phyloP scores from a whole-genome alignment of 352 stramenopile species.

The Phytophthora ramorum region DNA sequence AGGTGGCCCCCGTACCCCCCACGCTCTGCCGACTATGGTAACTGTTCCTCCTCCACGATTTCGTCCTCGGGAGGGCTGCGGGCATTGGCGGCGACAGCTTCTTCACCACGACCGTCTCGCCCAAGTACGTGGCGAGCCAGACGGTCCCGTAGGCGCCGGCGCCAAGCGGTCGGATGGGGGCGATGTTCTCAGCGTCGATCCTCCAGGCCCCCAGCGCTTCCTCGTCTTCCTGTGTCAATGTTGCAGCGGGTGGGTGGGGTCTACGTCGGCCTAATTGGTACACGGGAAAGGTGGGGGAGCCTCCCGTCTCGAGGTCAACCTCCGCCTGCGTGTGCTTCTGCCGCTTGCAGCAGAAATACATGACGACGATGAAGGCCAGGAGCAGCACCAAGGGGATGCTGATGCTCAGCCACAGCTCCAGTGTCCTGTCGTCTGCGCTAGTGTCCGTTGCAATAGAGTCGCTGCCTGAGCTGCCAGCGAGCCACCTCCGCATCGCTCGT shows the following conservation, averaged over 20 bases:
- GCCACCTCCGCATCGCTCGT: conserved; percentile 31
- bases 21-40: conserved; percentile 27
- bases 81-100: conserved; percentile 48
- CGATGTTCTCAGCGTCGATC: conserved; percentile 49
- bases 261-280: conserved; percentile 18
- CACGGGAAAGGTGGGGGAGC: conserved; percentile 3
- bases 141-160: conserved; percentile 54
- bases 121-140: conserved; percentile 59
- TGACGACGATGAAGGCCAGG: conserved; percentile 23
- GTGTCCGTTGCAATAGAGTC: not conserved
- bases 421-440: conserved; percentile 13
- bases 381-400: conserved; percentile 36
- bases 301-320: conserved; percentile 8
- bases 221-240: conserved; percentile 49
- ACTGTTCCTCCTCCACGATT: conserved; percentile 40
- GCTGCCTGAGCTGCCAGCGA: conserved; percentile 4
- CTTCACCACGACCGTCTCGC: conserved; percentile 57
- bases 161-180: conserved; percentile 43
- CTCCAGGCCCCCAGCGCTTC: conserved; percentile 57
- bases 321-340: conserved; percentile 6
- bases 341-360: conserved; percentile 39
- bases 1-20: conserved; percentile 10
- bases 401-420: conserved; percentile 42
- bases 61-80: conserved; percentile 34
- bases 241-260: not conserved